Base-by-base conservation (phyloP, 768 basidiomycete genomes). In the Leccinum truebloodii region DNA sequence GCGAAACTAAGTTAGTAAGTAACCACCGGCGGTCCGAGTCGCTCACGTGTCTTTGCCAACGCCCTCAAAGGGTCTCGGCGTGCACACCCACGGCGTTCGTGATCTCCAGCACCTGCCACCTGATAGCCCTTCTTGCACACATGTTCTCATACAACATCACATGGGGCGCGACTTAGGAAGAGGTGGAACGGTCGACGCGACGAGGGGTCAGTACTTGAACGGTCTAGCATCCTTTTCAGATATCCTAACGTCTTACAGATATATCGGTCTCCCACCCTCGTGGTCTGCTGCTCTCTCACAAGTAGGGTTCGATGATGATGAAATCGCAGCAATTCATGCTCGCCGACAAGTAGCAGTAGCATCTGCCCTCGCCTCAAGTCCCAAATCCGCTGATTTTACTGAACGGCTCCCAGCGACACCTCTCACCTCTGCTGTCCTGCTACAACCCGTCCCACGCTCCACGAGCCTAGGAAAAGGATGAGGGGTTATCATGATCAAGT, bases 111-210 rank as follows among this genome's bases (percentile, higher is more conserved):
- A 28, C 26, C 26, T 28, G 26, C 61, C 85, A 84, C 39, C 71
- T 86, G 59, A 73, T 79, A 0, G 83, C 86, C 2, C 73, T 87
- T n/a, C 76, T 83, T 24, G 79, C 83, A 0, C 85, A 87, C 72
- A 46, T 86, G 55, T 81, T 85, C 67, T 83, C 83, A 26, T 86
- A 85, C 71, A 81, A 87, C 72, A 81, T 83, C 64, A 75, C 73
- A 6, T 87, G 86, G 86, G 78, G 80, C 2, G 79, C 84, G 14
- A 87, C 86, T 6, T 81, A 84, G 68, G 94, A 94, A 81, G 90
- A 92, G 72, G 92, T 95, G 41, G 89, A 94, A 71, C 82, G 85
- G 34, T 91, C 89, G 24, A 95, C 26, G 26, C 30, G 87, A 91
- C 71, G 89, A 90, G 74, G 85, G 79, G 85, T 88, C 64, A 58